These are phyloP conservation scores for Miscanthus lutarioriparius DNA, from an alignment of 176 grass and related monocot species.

Conservation along the genomic window DNA sequence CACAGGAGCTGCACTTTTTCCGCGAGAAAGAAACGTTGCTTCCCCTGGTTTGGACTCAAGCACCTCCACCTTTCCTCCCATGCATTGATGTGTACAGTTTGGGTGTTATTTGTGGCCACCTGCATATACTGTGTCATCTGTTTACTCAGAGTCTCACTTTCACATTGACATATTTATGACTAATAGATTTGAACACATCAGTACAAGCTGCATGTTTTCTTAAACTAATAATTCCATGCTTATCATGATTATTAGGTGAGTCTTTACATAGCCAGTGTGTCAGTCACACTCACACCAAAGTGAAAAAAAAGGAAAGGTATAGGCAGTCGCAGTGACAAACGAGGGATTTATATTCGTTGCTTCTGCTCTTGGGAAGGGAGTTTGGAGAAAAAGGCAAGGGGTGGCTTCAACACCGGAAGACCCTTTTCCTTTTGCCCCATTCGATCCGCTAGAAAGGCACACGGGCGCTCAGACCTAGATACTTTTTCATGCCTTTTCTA, in stretches of 20 bases:
- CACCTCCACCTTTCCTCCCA: too few relatives aligned
- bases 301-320: neutral
- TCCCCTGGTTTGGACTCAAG: too few relatives aligned
- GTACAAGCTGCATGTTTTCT: slow-evolving; percentile 31
- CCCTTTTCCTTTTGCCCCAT: slow-evolving; percentile 16
- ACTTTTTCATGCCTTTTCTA: neutral
- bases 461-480: slow-evolving; percentile 16
- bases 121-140: too few relatives aligned
- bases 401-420: slow-evolving; percentile 34
- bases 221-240: slow-evolving; percentile 32
- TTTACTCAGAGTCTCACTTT: too few relatives aligned
- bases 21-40: too few relatives aligned
- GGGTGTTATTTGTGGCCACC: too few relatives aligned
- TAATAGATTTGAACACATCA: neutral
- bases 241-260: slow-evolving; percentile 48
- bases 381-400: slow-evolving; percentile 3
- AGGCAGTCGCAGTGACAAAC: slow-evolving; percentile 10
- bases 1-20: too few relatives aligned
- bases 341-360: slow-evolving; percentile 27
- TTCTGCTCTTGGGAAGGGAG: slow-evolving; percentile 25
- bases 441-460: slow-evolving; percentile 43
- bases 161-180: too few relatives aligned
- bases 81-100: too few relatives aligned
- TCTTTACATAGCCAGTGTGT: slow-evolving; percentile 37
- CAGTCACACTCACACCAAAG: too few relatives aligned